These are phyloP conservation scores for Dipteronia dyeriana DNA, from an alignment of 345 rosid genomes.

Conservation along the genomic window DNA sequence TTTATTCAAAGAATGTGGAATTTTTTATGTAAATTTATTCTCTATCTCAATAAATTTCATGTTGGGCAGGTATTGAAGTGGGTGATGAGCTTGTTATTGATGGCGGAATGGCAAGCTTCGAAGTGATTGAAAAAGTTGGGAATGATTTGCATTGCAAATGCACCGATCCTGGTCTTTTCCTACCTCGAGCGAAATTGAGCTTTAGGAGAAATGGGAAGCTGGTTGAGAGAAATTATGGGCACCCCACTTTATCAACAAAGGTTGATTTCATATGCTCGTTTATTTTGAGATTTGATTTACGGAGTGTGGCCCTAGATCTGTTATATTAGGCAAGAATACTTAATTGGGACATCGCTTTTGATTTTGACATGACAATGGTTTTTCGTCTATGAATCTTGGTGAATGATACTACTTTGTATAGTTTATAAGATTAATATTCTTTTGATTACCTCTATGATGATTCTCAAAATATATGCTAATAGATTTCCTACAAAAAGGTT, in stretches of 20 bases:
- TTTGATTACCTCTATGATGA: too few species aligned
- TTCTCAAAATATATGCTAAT: too few species aligned
- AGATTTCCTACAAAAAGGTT: background rate
- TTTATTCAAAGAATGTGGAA: conserved; percentile 9
- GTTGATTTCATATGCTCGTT: conserved; percentile 27
- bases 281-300: background rate
- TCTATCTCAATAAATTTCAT: background rate
- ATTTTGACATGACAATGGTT: background rate
- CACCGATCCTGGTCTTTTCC: conserved; percentile 62
- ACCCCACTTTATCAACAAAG: conserved; percentile 63
- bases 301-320: background rate
- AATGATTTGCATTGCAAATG: conserved; percentile 61
- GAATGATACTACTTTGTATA: background rate
- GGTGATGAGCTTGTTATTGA: conserved; percentile 75
- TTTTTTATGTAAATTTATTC: background rate
- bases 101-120: conserved; percentile 79
- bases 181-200: conserved; percentile 75
- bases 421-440: too few species aligned
- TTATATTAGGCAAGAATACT: background rate
- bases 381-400: background rate
- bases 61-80: conserved; percentile 50
- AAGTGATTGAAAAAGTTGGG: conserved; percentile 62
- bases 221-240: conserved; percentile 39
- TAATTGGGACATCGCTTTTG: background rate
- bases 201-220: conserved; percentile 69